A percentile compares a stretch with the other conserved stretches of the same genome.
These are phyloP conservation scores for Arthrobotrys iridis DNA, from an alignment of 2,329 filamentous ascomycete genomes.

Conservation along the genomic window DNA sequence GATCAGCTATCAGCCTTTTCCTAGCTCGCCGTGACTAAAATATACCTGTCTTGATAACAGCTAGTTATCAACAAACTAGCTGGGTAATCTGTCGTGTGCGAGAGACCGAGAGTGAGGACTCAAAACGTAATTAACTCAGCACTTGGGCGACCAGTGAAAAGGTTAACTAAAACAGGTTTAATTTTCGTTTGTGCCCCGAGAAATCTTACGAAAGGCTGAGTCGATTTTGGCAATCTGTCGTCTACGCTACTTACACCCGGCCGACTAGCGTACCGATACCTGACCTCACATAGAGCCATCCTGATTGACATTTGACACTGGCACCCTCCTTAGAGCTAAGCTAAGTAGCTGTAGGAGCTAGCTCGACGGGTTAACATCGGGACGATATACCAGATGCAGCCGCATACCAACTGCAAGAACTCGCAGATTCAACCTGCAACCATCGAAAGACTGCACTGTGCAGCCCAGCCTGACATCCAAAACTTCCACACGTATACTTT, in stretches of 20 bases:
- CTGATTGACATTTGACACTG: background rate
- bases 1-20: constrained; percentile 34
- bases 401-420: background rate
- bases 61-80: background rate
- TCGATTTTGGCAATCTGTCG: background rate
- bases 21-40: background rate
- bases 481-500: background rate
- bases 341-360: background rate
- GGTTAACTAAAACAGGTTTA: constrained; percentile 29
- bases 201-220: constrained; percentile 2
- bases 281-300: too few species aligned
- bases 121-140: background rate
- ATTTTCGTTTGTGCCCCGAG: too few species aligned
- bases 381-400: constrained; percentile 27
- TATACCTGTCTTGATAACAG: background rate
- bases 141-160: background rate
- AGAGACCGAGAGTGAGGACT: background rate
- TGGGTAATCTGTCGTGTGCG: constrained; percentile 37
- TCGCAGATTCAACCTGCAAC: constrained; percentile 16
- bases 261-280: background rate
- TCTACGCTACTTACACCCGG: too few species aligned
- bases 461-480: background rate
- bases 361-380: constrained; percentile 2
- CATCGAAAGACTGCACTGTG: too few species aligned
- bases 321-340: background rate